Conservation (phyloP, 805 yeast species). For the Candida palmyrensis region DNA sequence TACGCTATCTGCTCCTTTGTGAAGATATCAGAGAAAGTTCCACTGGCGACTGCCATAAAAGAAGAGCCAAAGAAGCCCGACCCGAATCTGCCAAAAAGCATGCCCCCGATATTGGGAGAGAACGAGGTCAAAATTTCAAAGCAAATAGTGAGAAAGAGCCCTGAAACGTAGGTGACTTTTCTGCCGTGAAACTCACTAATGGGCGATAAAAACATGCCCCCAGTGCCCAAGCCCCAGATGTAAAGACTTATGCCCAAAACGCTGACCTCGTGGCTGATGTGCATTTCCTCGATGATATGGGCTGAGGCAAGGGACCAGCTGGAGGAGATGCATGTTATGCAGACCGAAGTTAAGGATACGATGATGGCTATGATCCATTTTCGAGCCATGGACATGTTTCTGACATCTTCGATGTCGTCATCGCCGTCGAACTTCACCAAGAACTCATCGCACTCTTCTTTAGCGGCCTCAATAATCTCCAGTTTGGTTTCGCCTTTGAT, state of each 20-base stretch:
- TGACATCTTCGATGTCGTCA: slow-evolving; percentile 22
- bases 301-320: slow-evolving; percentile 23
- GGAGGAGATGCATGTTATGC: slow-evolving; percentile 24
- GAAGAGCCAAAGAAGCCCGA: slow-evolving; percentile 24
- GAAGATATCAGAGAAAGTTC: slow-evolving; percentile 25
- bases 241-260: slow-evolving; percentile 23
- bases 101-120: slow-evolving; percentile 18
- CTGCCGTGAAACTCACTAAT: slow-evolving; percentile 64
- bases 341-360: slow-evolving; percentile 18
- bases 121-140: slow-evolving; percentile 23
- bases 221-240: slow-evolving; percentile 23
- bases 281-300: slow-evolving; percentile 17
- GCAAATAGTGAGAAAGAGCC: slow-evolving; percentile 13
- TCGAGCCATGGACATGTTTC: slow-evolving; percentile 14
- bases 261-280: slow-evolving; percentile 18
- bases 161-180: slow-evolving; percentile 39
- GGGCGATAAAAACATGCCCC: slow-evolving; percentile 44
- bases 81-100: slow-evolving; percentile 21
- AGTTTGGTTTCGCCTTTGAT: too few relatives aligned
- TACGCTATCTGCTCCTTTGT: slow-evolving; percentile 12
- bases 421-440: slow-evolving; percentile 20
- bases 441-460: too few relatives aligned
- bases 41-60: slow-evolving; percentile 26
- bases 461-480: too few relatives aligned
- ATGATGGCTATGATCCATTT: slow-evolving; percentile 22